A percentile compares a stretch with the other conserved stretches of the same genome.
phyloP scores from a whole-genome alignment of 2,329 filamentous ascomycete genomes.

The Fusarium ambrosium region DNA sequence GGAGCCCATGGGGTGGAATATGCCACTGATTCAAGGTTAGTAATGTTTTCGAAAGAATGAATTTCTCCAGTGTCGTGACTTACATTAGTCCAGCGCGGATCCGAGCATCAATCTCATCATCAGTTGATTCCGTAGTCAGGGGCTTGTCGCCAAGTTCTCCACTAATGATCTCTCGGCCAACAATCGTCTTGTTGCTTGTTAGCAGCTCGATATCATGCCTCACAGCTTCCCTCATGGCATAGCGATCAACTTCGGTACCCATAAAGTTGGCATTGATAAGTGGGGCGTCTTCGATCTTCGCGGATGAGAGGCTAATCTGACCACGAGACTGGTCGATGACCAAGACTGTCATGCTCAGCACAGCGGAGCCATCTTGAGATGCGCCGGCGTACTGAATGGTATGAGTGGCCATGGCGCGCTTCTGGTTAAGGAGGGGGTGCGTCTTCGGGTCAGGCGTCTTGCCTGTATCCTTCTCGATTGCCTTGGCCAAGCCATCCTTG shows the following conservation, averaged over 20 bases:
- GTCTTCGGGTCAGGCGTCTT: neutral
- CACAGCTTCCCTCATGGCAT: neutral
- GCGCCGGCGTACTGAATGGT: neutral
- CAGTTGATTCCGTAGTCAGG: neutral
- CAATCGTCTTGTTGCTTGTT: neutral
- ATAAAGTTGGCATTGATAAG: constrained; percentile 4
- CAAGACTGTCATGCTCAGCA: neutral
- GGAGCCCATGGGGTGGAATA: neutral
- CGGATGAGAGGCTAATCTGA: neutral
- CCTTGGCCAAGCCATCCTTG: neutral
- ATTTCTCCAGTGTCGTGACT: neutral
- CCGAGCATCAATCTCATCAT: constrained; percentile 1
- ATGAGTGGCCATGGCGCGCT: neutral
- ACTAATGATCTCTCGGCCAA: neutral
- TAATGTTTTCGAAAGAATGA: neutral
- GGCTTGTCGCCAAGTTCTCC: neutral
- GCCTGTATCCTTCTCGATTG: neutral
- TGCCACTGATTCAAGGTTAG: neutral
- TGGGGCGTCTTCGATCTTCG: neutral
- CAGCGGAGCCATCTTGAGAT: neutral
- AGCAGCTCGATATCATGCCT: neutral
- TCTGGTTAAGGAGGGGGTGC: neutral
- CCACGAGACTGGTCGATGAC: neutral
- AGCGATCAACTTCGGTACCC: neutral
- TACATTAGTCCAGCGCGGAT: neutral